These are phyloP conservation scores for Arthrobotrys entomopaga DNA, from an alignment of 2,329 filamentous ascomycete species.

Conservation along the genomic window DNA sequence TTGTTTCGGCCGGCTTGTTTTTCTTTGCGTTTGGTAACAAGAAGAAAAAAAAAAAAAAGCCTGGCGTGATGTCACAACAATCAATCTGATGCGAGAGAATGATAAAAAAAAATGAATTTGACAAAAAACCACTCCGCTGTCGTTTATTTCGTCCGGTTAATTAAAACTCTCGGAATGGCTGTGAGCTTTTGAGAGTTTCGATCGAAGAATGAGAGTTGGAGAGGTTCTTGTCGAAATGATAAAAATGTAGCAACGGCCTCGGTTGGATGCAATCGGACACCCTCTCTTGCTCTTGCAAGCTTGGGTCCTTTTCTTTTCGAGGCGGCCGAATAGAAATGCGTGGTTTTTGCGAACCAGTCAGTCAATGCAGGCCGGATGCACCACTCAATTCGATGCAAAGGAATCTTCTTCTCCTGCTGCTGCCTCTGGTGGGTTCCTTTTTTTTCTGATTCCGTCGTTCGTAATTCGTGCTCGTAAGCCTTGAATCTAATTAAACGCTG, in stretches of 20 bases:
- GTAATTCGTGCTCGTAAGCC: too few relatives aligned
- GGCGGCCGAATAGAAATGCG: constrained; percentile 22
- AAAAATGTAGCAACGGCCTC: not conserved
- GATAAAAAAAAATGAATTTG: not conserved
- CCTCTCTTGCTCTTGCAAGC: too few relatives aligned
- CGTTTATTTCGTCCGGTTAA: not conserved
- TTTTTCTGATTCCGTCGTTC: too few relatives aligned
- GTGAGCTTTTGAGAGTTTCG: not conserved
- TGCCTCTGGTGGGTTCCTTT: too few relatives aligned
- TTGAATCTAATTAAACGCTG: too few relatives aligned
- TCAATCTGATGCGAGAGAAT: not conserved
- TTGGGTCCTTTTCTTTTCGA: constrained; percentile 7
- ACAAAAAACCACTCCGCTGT: not conserved
- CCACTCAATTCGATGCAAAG: too few relatives aligned
- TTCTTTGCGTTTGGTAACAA: too few relatives aligned
- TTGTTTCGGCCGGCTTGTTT: not conserved
- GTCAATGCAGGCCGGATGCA: not conserved
- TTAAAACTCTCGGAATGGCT: not conserved
- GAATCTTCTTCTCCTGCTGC: too few relatives aligned
- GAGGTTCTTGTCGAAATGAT: not conserved
- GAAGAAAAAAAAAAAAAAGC: not conserved
- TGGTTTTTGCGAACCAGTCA: constrained; percentile 48
- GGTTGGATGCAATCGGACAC: constrained; percentile 5
- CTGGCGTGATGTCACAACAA: constrained; percentile 20
- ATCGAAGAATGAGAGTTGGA: not conserved